A percentile compares a stretch with the other conserved stretches of the same genome.
Evolutionary conservation across 179 eudicot genomes (phyloP).

Genomic region (Silene vulgaris): DNA sequence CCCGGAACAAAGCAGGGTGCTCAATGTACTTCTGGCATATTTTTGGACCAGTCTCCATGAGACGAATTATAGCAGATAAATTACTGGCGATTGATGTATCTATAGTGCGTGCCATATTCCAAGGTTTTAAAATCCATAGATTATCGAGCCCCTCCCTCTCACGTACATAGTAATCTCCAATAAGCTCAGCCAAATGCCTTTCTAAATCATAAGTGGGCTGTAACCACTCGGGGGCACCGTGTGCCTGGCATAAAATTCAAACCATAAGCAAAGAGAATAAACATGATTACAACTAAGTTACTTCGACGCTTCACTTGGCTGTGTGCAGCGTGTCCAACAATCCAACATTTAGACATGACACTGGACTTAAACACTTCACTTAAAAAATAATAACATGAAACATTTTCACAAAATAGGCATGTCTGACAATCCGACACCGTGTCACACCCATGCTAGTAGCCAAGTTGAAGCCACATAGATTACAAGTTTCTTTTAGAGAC

Average conservation of each 20-base stretch:
- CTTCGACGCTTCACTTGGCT: neutral
- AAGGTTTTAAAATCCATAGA: slow-evolving; percentile 93
- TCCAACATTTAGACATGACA: neutral
- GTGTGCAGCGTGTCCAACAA: neutral
- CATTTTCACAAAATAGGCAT: neutral
- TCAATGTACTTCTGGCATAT: slow-evolving; percentile 97
- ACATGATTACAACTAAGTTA: neutral
- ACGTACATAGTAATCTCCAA: slow-evolving; percentile 75
- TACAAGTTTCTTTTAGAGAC: neutral
- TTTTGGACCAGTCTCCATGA: slow-evolving; percentile 99
- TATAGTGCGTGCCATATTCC: slow-evolving; percentile 99
- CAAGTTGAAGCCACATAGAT: neutral
- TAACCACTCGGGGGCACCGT: slow-evolving; percentile 79
- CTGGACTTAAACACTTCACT: neutral
- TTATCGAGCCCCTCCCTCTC: slow-evolving; percentile 67
- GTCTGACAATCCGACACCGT: neutral
- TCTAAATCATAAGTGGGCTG: slow-evolving; percentile 98
- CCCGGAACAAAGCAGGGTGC: slow-evolving; percentile 76
- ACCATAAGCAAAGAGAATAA: neutral
- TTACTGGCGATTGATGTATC: slow-evolving; percentile 80
- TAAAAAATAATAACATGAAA: neutral
- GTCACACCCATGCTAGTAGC: neutral
- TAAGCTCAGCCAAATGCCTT: slow-evolving; percentile 66
- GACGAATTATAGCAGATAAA: slow-evolving; percentile 85
- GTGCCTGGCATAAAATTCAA: slow-evolving; percentile 49